A percentile compares a stretch with the other conserved stretches of the same genome.
phyloP scores from a whole-genome alignment of 768 basidiomycete species.

The Boletellus emodensis region DNA sequence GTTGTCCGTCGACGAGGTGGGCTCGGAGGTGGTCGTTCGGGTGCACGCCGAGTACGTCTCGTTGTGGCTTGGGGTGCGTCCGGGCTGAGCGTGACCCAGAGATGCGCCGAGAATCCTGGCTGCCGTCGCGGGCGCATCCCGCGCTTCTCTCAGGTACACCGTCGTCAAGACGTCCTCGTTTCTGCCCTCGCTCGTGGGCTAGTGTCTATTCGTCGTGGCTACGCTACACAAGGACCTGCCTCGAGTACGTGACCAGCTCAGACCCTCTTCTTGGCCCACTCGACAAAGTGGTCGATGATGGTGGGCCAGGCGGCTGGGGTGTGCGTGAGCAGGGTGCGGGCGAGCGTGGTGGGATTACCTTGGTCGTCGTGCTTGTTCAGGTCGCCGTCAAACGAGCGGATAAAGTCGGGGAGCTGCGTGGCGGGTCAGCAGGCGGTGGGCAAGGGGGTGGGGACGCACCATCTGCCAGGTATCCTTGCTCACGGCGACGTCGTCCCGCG shows the following conservation, averaged over 20 bases:
- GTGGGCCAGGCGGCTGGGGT: constrained; percentile 79
- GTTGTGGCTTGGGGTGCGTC: neutral
- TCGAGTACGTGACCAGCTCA: neutral
- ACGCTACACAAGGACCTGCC: neutral
- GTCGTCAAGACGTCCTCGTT: constrained; percentile 27
- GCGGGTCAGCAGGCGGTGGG: constrained; percentile 4
- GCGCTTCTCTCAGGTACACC: constrained; percentile 23
- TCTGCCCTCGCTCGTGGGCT: constrained; percentile 28
- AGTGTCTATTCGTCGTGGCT: neutral
- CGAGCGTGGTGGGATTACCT: constrained; percentile 41
- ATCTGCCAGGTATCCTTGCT: constrained; percentile 89
- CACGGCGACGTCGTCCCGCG: constrained; percentile 67
- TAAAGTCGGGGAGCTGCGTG: constrained; percentile 71
- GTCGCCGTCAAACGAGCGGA: constrained; percentile 66
- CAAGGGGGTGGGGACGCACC: constrained; percentile 42
- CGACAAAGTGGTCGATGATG: constrained; percentile 80
- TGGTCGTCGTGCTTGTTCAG: constrained; percentile 75
- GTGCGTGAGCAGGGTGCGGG: constrained; percentile 1
- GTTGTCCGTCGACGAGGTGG: constrained; percentile 41
- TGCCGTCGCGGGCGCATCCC: constrained; percentile 21
- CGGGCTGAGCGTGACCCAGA: constrained; percentile 9
- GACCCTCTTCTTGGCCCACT: constrained; percentile 47
- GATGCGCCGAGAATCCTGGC: constrained; percentile 24
- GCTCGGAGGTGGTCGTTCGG: constrained; percentile 22
- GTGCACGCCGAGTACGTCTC: constrained; percentile 17